These are phyloP conservation scores for Annulohypoxylon nitens DNA, from an alignment of 495 filamentous ascomycete species.

Conservation along the genomic window DNA sequence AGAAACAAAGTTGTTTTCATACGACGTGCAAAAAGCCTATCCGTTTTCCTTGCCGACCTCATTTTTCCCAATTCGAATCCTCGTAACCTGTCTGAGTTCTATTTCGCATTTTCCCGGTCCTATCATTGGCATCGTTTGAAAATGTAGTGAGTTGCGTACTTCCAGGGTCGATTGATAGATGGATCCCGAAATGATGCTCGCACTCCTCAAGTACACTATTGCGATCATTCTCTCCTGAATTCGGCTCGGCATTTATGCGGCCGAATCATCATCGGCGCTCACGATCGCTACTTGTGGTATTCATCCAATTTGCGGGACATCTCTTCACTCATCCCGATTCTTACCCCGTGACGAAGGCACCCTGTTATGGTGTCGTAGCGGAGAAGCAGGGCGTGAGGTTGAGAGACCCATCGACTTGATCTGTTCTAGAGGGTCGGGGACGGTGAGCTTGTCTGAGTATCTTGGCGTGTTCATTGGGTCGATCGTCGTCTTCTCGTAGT, in stretches of 20 bases:
- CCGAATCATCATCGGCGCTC: constrained; percentile 7
- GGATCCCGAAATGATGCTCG: constrained; percentile 20
- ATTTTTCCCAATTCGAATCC: not conserved
- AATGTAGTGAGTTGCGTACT: constrained; percentile 23
- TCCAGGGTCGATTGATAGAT: constrained; percentile 19
- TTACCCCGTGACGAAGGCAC: constrained; percentile 57
- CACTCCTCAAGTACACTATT: not conserved
- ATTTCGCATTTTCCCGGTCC: not conserved
- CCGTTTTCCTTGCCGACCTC: constrained; percentile 2
- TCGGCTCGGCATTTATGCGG: constrained; percentile 41
- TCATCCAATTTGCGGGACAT: not conserved
- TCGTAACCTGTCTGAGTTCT: constrained; percentile 4
- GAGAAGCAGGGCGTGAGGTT: constrained; percentile 76
- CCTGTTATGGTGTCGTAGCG: constrained; percentile 66
- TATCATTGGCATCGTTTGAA: constrained; percentile 2
- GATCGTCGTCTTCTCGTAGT: constrained; percentile 78
- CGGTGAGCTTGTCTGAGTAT: constrained; percentile 50
- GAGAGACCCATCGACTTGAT: constrained; percentile 68
- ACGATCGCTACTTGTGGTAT: constrained; percentile 1
- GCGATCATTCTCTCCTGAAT: constrained; percentile 6
- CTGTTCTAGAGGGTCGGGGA: constrained; percentile 58
- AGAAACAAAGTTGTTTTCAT: constrained; percentile 12
- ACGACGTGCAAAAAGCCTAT: constrained; percentile 18
- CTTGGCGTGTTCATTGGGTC: constrained; percentile 58
- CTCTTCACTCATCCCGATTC: constrained; percentile 55